Evolutionary conservation across 352 stramenopile species (phyloP), one percentile per base, ranked within the genome.

Genomic region (Plasmopara muralis): DNA sequence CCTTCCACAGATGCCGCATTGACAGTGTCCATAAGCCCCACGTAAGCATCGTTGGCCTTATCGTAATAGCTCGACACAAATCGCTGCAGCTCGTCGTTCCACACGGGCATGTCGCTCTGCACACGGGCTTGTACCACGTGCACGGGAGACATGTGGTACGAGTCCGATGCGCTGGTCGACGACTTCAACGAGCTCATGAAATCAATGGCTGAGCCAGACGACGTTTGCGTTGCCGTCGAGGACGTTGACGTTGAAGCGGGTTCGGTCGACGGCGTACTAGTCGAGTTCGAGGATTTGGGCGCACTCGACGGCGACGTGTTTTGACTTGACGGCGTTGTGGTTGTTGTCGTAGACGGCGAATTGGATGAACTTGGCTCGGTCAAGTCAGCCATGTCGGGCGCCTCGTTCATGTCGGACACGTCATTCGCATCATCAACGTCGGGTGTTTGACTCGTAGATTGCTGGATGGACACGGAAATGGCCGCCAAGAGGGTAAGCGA

Each of bases 1-100:
- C 84, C 84, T 49, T 92, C 82, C 9, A 95, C 76, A 0, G 66
- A 83, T 6, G 82, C 84, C 18, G 76, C 81, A 60, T 93, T 95
- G 20, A 89, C 81, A n/a, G 71, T 84, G 60, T 95, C 83, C 55
- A 93, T 74, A 7, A 72, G 72, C 7, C 66, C 78, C 12, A 69
- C 51, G 56, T 77, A 92, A n/a, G 66, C 72, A 4, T 68, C 64
- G n/a, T 57, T 66, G 46, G 79, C 66, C 15, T 79, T 57, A 38
- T 74, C 63, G 44, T 83, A 86, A 57, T 74, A 74, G 15, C 30
- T 37, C 0, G 81, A 89, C 47, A 87, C 68, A 55, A 89, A 91
- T 18, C 65, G 77, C 53, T 75, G 56, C 30, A 77, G 57, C 43
- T 68, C 43, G 1, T 66, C 47, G 53, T 83, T 81, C 57, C 77